Percentiles rank a stretch among this genome's conserved stretches.
These are phyloP conservation scores for Gentiana macrophylla DNA, from an alignment of 257 asterid genomes.

Conservation along the genomic window DNA sequence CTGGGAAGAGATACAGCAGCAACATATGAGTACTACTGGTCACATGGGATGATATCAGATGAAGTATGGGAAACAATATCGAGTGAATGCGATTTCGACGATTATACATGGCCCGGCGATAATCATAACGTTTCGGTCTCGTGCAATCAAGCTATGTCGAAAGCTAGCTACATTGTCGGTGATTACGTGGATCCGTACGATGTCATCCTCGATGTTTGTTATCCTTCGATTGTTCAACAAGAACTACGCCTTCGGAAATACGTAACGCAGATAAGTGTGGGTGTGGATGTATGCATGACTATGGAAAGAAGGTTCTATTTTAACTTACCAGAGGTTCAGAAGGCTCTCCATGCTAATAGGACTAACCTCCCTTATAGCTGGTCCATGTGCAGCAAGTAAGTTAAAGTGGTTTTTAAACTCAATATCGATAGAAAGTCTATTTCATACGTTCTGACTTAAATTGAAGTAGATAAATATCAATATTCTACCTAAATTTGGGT, in stretches of 20 bases:
- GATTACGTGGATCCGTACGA: constrained; percentile 42
- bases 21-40: constrained; percentile 54
- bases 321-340: constrained; percentile 61
- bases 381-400: constrained; percentile 64
- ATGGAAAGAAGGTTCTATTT: constrained; percentile 47
- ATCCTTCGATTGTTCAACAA: constrained; percentile 45
- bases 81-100: constrained; percentile 41
- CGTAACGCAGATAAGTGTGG: constrained; percentile 43
- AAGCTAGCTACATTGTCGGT: constrained; percentile 24
- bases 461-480: too few species aligned
- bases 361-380: constrained; percentile 50
- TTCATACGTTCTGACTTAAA: too few species aligned
- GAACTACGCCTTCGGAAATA: constrained; percentile 30
- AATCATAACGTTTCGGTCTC: constrained; percentile 27
- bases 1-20: constrained; percentile 53
- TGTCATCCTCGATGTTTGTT: constrained; percentile 67
- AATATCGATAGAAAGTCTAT: too few species aligned
- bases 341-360: constrained; percentile 67
- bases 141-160: constrained; percentile 26
- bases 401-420: not conserved
- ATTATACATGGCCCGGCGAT: constrained; percentile 13
- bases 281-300: constrained; percentile 56
- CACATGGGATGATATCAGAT: constrained; percentile 83
- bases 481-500: too few species aligned
- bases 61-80: constrained; percentile 29